Percentiles rank a stretch among this genome's conserved stretches.
Evolutionary conservation across 805 yeast species (phyloP).

Genomic region (Nakazawaea molendinolei): DNA sequence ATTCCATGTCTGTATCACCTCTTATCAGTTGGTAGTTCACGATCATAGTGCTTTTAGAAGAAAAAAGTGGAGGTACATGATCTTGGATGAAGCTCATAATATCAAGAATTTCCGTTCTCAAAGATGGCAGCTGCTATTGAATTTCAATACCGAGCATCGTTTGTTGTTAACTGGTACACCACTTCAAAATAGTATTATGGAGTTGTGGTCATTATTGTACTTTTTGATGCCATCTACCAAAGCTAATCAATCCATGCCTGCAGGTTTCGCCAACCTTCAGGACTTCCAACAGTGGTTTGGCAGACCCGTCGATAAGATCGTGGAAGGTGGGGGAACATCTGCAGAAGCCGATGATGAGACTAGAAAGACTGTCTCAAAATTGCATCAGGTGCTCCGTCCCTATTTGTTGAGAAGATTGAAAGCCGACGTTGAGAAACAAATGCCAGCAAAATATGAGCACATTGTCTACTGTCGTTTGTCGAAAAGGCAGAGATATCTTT

Average conservation of each 20-base stretch:
- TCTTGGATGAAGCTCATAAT: slow-evolving; percentile 96
- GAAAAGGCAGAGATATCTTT: slow-evolving; percentile 83
- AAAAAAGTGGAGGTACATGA: slow-evolving; percentile 94
- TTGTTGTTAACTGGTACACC: slow-evolving; percentile 94
- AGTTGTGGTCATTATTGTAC: slow-evolving; percentile 91
- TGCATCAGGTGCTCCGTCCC: slow-evolving; percentile 92
- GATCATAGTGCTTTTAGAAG: slow-evolving; percentile 92
- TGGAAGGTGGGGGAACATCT: slow-evolving; percentile 58
- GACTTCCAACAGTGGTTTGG: slow-evolving; percentile 99
- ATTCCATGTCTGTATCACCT: slow-evolving; percentile 94
- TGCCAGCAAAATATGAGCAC: slow-evolving; percentile 98
- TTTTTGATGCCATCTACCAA: slow-evolving; percentile 92
- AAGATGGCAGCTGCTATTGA: slow-evolving; percentile 92
- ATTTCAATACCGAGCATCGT: slow-evolving; percentile 88
- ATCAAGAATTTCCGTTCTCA: slow-evolving; percentile 94
- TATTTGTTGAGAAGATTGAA: slow-evolving; percentile 85
- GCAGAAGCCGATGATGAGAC: slow-evolving; percentile 66
- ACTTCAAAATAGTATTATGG: slow-evolving; percentile 88
- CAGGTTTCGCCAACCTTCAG: slow-evolving; percentile 92
- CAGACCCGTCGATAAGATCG: slow-evolving; percentile 88
- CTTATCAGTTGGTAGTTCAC: slow-evolving; percentile 95
- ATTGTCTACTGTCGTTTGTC: slow-evolving; percentile 87
- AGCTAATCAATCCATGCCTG: slow-evolving; percentile 71
- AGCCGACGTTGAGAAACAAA: slow-evolving; percentile 95
- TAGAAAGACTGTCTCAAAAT: slow-evolving; percentile 71